Conservation (phyloP, 805 yeast genomes). For the Spathaspora sp. region DNA sequence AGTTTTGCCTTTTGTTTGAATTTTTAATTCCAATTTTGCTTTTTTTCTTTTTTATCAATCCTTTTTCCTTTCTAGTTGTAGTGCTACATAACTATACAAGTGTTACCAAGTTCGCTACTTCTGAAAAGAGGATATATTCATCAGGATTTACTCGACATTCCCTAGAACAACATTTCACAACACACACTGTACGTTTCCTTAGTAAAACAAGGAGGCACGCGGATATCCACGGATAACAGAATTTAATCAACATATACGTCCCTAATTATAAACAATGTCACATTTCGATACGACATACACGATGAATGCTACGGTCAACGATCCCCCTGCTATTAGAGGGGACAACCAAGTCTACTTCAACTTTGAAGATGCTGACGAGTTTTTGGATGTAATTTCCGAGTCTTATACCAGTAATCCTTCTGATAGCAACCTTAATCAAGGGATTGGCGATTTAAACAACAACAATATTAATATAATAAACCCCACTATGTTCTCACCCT, state of each 20-base stretch:
- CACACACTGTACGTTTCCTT: background rate
- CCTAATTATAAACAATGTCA: background rate
- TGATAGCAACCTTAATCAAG: slow-evolving; percentile 4
- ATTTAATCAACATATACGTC: background rate
- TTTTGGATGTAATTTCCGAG: slow-evolving; percentile 24
- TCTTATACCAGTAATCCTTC: slow-evolving; percentile 12
- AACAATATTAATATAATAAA: slow-evolving; percentile 4
- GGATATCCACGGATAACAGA: background rate
- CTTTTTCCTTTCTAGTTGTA: background rate
- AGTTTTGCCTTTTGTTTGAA: background rate
- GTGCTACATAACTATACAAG: background rate
- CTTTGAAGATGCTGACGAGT: slow-evolving; percentile 28
- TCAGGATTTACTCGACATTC: background rate
- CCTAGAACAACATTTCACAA: too few relatives aligned
- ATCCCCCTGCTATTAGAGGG: background rate
- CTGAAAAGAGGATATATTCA: background rate
- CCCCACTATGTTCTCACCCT: slow-evolving; percentile 4
- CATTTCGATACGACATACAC: background rate
- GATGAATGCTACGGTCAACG: background rate
- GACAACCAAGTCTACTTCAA: slow-evolving; percentile 11
- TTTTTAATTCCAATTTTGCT: background rate
- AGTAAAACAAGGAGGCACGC: background rate
- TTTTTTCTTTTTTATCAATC: background rate
- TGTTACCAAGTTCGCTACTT: background rate
- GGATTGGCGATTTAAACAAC: background rate